Base-by-base conservation (phyloP, 352 stramenopile species). In the Phytophthora litchii region DNA sequence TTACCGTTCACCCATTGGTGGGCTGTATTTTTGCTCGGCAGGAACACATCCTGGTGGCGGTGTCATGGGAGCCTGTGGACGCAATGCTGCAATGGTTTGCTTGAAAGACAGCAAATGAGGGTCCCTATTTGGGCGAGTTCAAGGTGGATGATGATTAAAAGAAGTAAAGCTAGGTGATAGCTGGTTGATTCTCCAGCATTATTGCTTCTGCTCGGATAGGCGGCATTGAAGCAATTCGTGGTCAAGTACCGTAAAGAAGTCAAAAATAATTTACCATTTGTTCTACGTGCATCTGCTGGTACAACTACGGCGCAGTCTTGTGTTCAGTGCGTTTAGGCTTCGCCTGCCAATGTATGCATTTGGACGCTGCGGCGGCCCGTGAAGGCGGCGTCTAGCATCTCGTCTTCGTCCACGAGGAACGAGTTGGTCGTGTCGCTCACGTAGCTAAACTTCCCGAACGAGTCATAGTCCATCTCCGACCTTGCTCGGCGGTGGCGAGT, bases 41-140 rank as follows among this genome's bases (percentile, higher is more conserved):
- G 89, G 89, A 1, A 92, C 86, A 1, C 91, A 97, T 37, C 90
- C 90, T 20, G 91, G 90, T 4, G 90, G 90, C n/a, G 90, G 90
- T 36, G 90, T 97, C 17, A 97, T 97, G 90, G 90, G 90, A 10
- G 90, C 90, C 3, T 88, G 83, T 36, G 90, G 90, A 3, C 74
- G 90, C 14, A 97, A 97, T 51, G 84, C 80, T 0, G 90, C 90
- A 3, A 76, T 83, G 60, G 72, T 88, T 0, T 88, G 75, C 52
- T 56, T 93, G 43, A 86, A 83, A 45, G 82, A 93, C 52, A 34
- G 29, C 7, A 27, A 27, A 27, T 27, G 23, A 27, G 23, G 5
- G 23, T 27, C 23, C n/a, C n/a, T 5, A 27, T 27, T 27, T 27
- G 23, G 23, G 23, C n/a, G n/a, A n/a, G n/a, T n/a, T n/a, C n/a